A percentile compares a stretch with the other conserved stretches of the same genome.
Evolutionary conservation across 164 flowering plant species (phyloP).

Genomic region (Vitis cinerea): DNA sequence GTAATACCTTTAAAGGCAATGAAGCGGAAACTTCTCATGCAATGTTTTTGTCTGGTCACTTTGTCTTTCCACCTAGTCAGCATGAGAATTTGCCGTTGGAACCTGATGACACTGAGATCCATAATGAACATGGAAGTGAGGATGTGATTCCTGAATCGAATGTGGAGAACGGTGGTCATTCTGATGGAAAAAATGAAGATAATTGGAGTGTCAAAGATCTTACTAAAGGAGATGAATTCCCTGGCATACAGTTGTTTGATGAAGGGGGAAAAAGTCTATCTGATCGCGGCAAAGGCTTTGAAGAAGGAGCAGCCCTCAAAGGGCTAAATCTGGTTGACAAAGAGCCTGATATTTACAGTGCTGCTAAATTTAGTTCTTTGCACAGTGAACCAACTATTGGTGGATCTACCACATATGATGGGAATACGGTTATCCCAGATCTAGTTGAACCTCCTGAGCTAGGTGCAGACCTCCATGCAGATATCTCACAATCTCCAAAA

Average conservation of each 20-base stretch:
- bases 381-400: conserved; percentile 33
- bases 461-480: conserved; percentile 20
- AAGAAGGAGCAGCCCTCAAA: conserved; percentile 32
- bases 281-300: conserved; percentile 32
- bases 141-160: conserved; percentile 21
- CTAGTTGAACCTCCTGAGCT: conserved; percentile 29
- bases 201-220: conserved; percentile 35
- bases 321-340: conserved; percentile 43
- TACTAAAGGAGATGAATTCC: conserved; percentile 41
- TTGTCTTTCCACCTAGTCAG: conserved; percentile 79
- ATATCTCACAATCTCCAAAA: conserved; percentile 19
- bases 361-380: conserved; percentile 36
- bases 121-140: conserved; percentile 33
- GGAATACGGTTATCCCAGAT: conserved; percentile 22
- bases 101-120: conserved; percentile 35
- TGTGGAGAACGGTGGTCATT: conserved; percentile 34
- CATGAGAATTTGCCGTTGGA: conserved; percentile 68
- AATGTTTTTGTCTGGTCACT: conserved; percentile 87
- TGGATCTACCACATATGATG: conserved; percentile 29
- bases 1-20: conserved; percentile 12
- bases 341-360: conserved; percentile 44
- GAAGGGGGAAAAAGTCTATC: conserved; percentile 41
- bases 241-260: conserved; percentile 41
- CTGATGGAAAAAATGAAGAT: conserved; percentile 42
- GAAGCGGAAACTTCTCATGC: conserved; percentile 59